Base-by-base conservation (phyloP, 352 stramenopile species). In the Peronospora destructor region DNA sequence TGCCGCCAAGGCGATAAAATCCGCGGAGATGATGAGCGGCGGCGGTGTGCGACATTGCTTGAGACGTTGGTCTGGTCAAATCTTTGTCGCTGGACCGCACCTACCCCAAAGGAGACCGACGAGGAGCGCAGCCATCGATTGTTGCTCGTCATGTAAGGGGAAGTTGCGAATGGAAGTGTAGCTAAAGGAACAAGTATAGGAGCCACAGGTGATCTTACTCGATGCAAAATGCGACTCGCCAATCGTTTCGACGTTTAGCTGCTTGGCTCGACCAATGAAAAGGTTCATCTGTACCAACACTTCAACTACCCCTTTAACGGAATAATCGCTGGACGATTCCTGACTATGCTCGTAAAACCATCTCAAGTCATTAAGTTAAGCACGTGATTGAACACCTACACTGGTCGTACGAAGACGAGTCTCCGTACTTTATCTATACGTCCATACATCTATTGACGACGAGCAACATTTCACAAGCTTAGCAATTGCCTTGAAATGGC, bases 1-100 rank as follows among this genome's bases (percentile, higher is more conserved):
- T 73, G 73, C 32, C 62, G 65, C 41, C 59, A 64, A 9, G 60
- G 59, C 43, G 63, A 61, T 29, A 39, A 47, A 12, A 61, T 14
- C 19, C 48, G 56, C 28, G 61, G 57, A n/a, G 54, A 61, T 28
- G 63, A 65, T 26, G 57, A 64, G 29, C 58, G 59, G 21, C 54
- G 53, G 26, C 46, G 56, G 8, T n/a, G 45, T n/a, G 25, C 28
- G 38, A 39, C 19, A 48, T 47, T 49, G 10, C n/a, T 56, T 19
- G 35, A n/a, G 16, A 29, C 1, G 5, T 44, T 19, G 32, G 43
- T 32, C 34, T 8, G 19, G 13, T 48, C 40, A 6, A 50, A 38
- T 19, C 28, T 53, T n/a, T 49, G 45, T 8, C 54, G 48, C 5
- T 39, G 40, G 2, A 55, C 45, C 1, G 53, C 59, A 21, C 45